Percentiles rank a stretch among this genome's conserved stretches.
Conservation (phyloP, 2,329 filamentous ascomycete genomes). For the Cercospora sesami region DNA sequence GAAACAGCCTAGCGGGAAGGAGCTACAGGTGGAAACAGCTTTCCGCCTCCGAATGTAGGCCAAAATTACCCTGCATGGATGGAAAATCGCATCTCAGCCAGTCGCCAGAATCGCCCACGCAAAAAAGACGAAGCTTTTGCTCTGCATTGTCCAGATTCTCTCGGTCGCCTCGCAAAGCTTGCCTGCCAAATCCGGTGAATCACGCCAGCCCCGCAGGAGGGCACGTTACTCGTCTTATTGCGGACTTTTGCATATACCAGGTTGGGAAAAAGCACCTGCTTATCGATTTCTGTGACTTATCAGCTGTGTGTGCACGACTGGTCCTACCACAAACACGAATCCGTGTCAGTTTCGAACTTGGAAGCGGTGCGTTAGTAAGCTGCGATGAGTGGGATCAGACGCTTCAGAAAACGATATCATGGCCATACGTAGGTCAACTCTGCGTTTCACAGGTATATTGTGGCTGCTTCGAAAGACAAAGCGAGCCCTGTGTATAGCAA, state of each 20-base stretch:
- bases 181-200: neutral
- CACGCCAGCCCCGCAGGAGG: neutral
- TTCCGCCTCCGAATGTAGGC: neutral
- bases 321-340: neutral
- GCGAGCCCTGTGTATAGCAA: neutral
- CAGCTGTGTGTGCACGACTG: neutral
- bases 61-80: neutral
- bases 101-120: neutral
- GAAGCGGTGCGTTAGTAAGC: neutral
- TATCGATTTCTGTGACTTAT: neutral
- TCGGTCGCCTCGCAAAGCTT: neutral
- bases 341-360: neutral
- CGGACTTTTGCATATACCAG: neutral
- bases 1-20: neutral
- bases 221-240: neutral
- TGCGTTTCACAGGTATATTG: neutral
- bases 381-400: neutral
- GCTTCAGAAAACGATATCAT: neutral
- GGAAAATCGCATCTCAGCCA: neutral
- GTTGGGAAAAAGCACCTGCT: neutral
- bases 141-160: neutral
- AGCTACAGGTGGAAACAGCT: neutral
- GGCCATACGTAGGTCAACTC: neutral
- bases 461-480: neutral
- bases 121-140: neutral